phyloP scores from a whole-genome alignment of 2,329 filamentous ascomycete genomes.

The Exophiala bonariae region DNA sequence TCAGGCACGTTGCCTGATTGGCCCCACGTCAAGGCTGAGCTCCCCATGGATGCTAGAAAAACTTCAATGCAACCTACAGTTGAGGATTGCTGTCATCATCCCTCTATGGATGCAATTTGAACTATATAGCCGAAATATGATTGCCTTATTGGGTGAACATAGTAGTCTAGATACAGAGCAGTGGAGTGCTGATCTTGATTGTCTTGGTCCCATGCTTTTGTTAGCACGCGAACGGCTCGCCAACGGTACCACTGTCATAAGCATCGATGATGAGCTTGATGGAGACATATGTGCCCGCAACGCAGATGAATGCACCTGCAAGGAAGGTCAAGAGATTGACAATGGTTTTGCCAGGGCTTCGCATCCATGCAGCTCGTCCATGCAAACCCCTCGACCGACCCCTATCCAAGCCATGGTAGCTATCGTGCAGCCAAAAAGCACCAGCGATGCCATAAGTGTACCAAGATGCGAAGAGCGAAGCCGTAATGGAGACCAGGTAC shows the following conservation, averaged over 20 bases:
- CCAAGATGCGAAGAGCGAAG: slow-evolving; percentile 54
- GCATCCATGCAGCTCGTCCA: slow-evolving; percentile 40
- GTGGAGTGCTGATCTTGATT: too few species aligned
- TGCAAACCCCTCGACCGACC: slow-evolving; percentile 31
- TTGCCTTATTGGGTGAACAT: too few species aligned
- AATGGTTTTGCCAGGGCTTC: slow-evolving; percentile 39
- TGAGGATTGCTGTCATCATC: too few species aligned
- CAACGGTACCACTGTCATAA: slow-evolving; percentile 22
- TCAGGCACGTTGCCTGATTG: too few species aligned
- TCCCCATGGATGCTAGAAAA: too few species aligned
- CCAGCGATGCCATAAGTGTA: slow-evolving; percentile 56
- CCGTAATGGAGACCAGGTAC: slow-evolving; percentile 53
- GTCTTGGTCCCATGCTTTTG: too few species aligned
- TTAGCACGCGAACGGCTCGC: slow-evolving; percentile 20
- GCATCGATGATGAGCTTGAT: slow-evolving; percentile 37
- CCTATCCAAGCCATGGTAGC: slow-evolving; percentile 37
- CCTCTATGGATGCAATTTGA: too few species aligned
- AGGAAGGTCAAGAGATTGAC: slow-evolving; percentile 45
- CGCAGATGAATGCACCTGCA: slow-evolving; percentile 34
- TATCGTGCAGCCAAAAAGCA: slow-evolving; percentile 54
- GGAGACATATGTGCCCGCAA: slow-evolving; percentile 49
- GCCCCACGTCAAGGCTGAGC: too few species aligned
- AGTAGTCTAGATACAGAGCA: too few species aligned
- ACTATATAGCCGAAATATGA: too few species aligned
- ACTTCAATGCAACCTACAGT: too few species aligned